A percentile compares a stretch with the other conserved stretches of the same genome.
phyloP scores from a whole-genome alignment of 164 flowering plant species.

The Amborella trichopoda region DNA sequence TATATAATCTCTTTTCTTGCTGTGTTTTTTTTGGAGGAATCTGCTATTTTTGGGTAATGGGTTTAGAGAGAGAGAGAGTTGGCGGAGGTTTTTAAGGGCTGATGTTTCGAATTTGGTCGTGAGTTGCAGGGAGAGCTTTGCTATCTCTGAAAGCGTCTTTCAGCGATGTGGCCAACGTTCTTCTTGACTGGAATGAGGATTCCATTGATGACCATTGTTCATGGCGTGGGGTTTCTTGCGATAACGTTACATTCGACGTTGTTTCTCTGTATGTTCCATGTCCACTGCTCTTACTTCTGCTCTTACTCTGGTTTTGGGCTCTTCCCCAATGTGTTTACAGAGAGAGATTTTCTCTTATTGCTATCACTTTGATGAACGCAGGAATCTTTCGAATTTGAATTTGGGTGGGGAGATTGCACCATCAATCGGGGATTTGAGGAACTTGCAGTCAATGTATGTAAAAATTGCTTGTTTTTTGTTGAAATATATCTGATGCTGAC shows the following conservation, averaged over 20 bases:
- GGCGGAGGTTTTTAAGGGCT: too few species aligned
- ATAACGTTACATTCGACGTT: conserved; percentile 42
- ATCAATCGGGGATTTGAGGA: conserved; percentile 60
- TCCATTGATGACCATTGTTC: conserved; percentile 57
- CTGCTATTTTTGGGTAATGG: too few species aligned
- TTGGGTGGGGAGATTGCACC: conserved; percentile 87
- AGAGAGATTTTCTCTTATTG: neutral
- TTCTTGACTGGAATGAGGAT: conserved; percentile 71
- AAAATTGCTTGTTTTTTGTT: neutral
- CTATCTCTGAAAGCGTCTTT: conserved; percentile 64
- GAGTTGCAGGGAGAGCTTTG: conserved; percentile 54
- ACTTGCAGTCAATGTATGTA: conserved; percentile 50
- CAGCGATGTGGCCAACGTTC: conserved; percentile 55
- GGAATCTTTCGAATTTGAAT: conserved; percentile 74
- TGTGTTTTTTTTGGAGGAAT: too few species aligned
- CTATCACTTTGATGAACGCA: conserved; percentile 8
- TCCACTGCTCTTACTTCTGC: neutral
- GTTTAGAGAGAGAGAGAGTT: too few species aligned
- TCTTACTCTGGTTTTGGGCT: neutral
- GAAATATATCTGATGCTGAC: neutral
- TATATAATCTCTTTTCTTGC: too few species aligned
- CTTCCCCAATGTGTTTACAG: neutral
- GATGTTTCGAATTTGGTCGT: too few species aligned
- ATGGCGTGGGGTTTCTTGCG: conserved; percentile 84
- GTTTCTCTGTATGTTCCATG: conserved; percentile 49